These are phyloP conservation scores for Oryza coarctata DNA, from an alignment of 176 grass and related monocot species.

Conservation along the genomic window DNA sequence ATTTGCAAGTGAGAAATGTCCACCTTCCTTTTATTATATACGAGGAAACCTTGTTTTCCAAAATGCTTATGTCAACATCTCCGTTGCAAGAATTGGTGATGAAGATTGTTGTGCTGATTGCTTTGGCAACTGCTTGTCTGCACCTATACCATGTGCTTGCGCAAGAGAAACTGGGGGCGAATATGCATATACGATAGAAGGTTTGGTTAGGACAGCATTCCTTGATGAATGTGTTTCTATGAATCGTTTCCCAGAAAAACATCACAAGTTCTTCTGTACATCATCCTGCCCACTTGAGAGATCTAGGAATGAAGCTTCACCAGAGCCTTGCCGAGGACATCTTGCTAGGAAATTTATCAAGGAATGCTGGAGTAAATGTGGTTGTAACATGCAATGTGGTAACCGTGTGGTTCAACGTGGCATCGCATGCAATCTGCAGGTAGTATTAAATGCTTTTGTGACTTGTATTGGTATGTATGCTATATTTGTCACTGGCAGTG, in stretches of 20 bases:
- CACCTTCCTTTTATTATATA: slow-evolving; percentile 54
- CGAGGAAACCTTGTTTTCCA: slow-evolving; percentile 52
- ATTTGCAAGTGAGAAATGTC: slow-evolving; percentile 37
- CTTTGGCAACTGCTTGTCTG: slow-evolving; percentile 55
- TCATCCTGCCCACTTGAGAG: slow-evolving; percentile 53
- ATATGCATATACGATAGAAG: slow-evolving; percentile 61
- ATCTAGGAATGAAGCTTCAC: slow-evolving; percentile 39
- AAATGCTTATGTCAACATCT: slow-evolving; percentile 54
- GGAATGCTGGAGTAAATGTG: slow-evolving; percentile 77
- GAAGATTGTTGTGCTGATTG: slow-evolving; percentile 64
- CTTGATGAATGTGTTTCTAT: slow-evolving; percentile 56
- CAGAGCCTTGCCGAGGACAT: slow-evolving; percentile 56
- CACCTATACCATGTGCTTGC: slow-evolving; percentile 57
- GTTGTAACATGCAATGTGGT: slow-evolving; percentile 62
- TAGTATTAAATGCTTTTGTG: slow-evolving; percentile 22
- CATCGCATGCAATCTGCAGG: slow-evolving; percentile 54
- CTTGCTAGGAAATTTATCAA: slow-evolving; percentile 60
- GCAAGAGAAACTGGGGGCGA: slow-evolving; percentile 59
- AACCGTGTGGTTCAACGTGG: slow-evolving; percentile 76
- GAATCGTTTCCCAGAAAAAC: slow-evolving; percentile 34
- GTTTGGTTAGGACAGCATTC: slow-evolving; percentile 53
- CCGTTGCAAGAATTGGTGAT: slow-evolving; percentile 62
- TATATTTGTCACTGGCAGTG: neutral
- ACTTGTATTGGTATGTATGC: neutral
- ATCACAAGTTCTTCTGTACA: slow-evolving; percentile 47